Evolutionary conservation across 768 basidiomycete genomes (phyloP).

Genomic region (Leccinum subtestaceum): DNA sequence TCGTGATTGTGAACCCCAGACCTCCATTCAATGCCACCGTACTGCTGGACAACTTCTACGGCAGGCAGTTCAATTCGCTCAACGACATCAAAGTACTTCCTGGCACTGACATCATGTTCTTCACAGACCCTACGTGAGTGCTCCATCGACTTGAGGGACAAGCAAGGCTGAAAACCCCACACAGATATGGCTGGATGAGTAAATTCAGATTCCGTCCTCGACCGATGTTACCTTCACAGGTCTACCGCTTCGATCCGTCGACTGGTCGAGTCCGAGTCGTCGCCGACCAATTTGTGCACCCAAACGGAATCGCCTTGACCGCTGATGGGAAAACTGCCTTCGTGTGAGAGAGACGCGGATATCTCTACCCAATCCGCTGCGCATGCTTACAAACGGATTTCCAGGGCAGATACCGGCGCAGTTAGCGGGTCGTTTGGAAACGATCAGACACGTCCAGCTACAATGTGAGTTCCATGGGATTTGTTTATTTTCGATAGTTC

Average conservation of each 20-base stretch:
- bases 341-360: slow-evolving; percentile 39
- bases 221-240: slow-evolving; percentile 69
- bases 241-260: slow-evolving; percentile 69
- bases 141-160: neutral
- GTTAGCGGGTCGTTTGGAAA: slow-evolving; percentile 44
- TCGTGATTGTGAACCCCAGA: slow-evolving; percentile 62
- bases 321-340: slow-evolving; percentile 43
- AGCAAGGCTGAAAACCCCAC: neutral
- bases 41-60: slow-evolving; percentile 75
- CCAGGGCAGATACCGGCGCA: slow-evolving; percentile 32
- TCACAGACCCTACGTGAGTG: slow-evolving; percentile 69
- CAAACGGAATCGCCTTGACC: neutral
- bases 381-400: slow-evolving; percentile 18
- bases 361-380: neutral
- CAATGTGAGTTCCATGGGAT: slow-evolving; percentile 49
- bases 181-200: slow-evolving; percentile 62
- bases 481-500: neutral
- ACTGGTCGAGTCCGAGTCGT: slow-evolving; percentile 66
- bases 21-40: slow-evolving; percentile 66
- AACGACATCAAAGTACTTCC: slow-evolving; percentile 80
- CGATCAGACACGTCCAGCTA: slow-evolving; percentile 62
- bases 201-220: slow-evolving; percentile 53
- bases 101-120: slow-evolving; percentile 62
- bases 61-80: slow-evolving; percentile 79
- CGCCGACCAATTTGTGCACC: slow-evolving; percentile 64